Percentiles rank a stretch among this genome's conserved stretches.
phyloP scores from a whole-genome alignment of 176 grass and related monocot genomes.

The Aegilops umbellulata region DNA sequence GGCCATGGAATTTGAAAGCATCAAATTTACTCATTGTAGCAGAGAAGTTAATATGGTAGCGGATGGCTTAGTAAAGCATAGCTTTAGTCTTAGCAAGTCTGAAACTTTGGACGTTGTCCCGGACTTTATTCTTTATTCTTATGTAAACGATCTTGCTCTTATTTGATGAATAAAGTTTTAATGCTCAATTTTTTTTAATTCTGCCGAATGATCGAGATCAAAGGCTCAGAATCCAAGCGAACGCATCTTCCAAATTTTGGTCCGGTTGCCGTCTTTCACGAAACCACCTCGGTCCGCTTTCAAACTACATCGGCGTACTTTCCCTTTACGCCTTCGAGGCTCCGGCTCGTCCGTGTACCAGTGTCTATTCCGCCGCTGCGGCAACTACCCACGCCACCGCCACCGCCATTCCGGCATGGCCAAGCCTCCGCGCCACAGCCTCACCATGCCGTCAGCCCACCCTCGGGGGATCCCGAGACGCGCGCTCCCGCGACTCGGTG shows the following conservation, averaged over 20 bases:
- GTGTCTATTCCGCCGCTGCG: neutral
- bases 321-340: neutral
- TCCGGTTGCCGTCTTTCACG: too few relatives aligned
- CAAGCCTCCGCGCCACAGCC: slow-evolving; percentile 7
- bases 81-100: too few relatives aligned
- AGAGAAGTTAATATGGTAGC: too few relatives aligned
- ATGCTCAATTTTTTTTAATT: neutral
- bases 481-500: neutral
- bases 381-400: neutral
- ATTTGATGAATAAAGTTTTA: too few relatives aligned
- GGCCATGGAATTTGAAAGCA: too few relatives aligned
- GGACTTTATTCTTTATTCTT: too few relatives aligned
- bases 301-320: neutral
- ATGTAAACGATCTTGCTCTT: too few relatives aligned
- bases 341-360: neutral
- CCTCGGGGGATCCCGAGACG: neutral
- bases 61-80: too few relatives aligned
- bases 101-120: too few relatives aligned
- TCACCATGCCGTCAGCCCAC: neutral
- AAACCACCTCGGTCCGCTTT: neutral
- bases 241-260: neutral
- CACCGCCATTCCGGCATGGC: neutral
- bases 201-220: neutral
- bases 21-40: too few relatives aligned
- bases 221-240: neutral